Conservation (phyloP, 2,329 filamentous ascomycete species). For the Lasiodiplodia citricola region DNA sequence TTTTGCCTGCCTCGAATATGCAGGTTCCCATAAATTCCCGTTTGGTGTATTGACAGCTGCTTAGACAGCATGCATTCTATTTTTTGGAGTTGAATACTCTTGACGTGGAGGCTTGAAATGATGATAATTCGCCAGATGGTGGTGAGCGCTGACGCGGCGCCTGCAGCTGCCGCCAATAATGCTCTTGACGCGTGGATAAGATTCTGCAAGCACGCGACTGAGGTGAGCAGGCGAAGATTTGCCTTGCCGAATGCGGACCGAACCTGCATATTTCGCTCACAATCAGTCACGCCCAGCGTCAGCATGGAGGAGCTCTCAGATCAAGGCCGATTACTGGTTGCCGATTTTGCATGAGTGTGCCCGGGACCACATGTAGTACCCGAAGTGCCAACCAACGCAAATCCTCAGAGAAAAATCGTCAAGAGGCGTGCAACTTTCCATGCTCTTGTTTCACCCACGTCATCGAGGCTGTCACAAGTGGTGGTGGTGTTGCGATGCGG, state of each 20-base stretch:
- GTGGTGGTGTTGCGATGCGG: neutral
- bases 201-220: conserved; percentile 5
- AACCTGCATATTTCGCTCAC: neutral
- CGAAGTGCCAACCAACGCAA: neutral
- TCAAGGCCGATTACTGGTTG: conserved; percentile 3
- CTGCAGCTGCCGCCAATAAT: neutral
- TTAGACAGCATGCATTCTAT: neutral
- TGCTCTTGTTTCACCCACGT: conserved; percentile 22
- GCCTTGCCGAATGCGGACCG: neutral
- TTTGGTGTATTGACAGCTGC: neutral
- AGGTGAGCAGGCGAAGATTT: neutral
- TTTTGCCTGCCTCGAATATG: too few relatives aligned
- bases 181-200: conserved; percentile 5
- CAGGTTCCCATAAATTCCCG: neutral
- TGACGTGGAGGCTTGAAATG: neutral
- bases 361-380: neutral
- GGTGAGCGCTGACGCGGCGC: conserved; percentile 2
- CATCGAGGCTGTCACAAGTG: conserved; percentile 9
- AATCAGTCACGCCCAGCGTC: neutral
- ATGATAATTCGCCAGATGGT: neutral
- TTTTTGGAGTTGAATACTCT: neutral
- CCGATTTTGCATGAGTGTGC: conserved; percentile 4
- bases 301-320: neutral
- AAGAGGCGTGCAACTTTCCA: neutral
- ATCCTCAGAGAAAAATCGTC: neutral